Percentiles rank a stretch among this genome's conserved stretches.
phyloP scores from a whole-genome alignment of 164 flowering plant species.

The Buxus sempervirens region DNA sequence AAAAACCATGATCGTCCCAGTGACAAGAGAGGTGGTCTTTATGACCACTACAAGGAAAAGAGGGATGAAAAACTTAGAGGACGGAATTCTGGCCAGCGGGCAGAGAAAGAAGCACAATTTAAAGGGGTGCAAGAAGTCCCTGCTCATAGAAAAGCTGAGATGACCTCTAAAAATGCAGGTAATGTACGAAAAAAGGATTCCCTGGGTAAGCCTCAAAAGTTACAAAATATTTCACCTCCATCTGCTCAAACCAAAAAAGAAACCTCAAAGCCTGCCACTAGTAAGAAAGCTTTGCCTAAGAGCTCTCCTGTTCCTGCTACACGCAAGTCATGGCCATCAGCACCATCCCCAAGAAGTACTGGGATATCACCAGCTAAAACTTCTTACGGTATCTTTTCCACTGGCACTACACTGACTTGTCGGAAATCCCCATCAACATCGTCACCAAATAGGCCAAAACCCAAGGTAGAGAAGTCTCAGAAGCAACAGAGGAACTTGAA shows the following conservation, averaged over 20 bases:
- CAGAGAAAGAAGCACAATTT: conserved; percentile 54
- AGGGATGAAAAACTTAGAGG: conserved; percentile 63
- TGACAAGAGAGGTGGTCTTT: conserved; percentile 50
- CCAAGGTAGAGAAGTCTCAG: conserved; percentile 43
- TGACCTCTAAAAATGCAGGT: conserved; percentile 30
- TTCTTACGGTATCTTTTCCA: conserved; percentile 28
- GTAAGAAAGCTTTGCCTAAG: conserved; percentile 46
- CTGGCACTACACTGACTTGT: conserved; percentile 41
- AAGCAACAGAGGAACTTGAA: conserved; percentile 32
- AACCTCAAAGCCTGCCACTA: conserved; percentile 36
- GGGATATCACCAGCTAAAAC: conserved; percentile 43
- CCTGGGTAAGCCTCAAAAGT: conserved; percentile 29
- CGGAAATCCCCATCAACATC: conserved; percentile 40
- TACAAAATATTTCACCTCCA: conserved; percentile 32
- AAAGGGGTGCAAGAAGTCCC: conserved; percentile 48
- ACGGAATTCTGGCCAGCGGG: conserved; percentile 48
- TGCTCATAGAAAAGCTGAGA: conserved; percentile 49
- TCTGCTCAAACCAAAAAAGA: conserved; percentile 46
- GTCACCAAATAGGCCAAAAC: conserved; percentile 35
- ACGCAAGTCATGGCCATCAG: conserved; percentile 75
- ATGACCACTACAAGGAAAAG: conserved; percentile 63
- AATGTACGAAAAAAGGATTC: conserved; percentile 31
- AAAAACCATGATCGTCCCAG: conserved; percentile 29
- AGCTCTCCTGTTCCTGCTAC: conserved; percentile 57
- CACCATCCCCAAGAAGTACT: conserved; percentile 46